Percentiles rank a stretch among this genome's conserved stretches.
These are phyloP conservation scores for Candida cerambycidarum DNA, from an alignment of 805 yeast species.

Conservation along the genomic window DNA sequence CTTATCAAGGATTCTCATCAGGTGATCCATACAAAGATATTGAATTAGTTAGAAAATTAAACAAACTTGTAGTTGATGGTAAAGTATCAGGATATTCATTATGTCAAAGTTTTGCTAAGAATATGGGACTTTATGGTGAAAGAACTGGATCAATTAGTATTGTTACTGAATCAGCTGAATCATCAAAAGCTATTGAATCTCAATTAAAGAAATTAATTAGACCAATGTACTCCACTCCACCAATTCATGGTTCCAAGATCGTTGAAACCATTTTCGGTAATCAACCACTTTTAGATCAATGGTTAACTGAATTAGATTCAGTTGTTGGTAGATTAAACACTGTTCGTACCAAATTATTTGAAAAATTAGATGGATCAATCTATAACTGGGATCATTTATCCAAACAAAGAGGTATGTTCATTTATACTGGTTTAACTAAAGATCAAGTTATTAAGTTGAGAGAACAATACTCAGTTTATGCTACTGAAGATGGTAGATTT, in stretches of 20 bases:
- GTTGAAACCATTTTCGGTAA: constrained; percentile 74
- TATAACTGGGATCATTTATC: constrained; percentile 84
- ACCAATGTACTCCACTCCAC: constrained; percentile 90
- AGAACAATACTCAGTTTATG: constrained; percentile 72
- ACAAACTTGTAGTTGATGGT: constrained; percentile 49
- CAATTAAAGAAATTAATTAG: constrained; percentile 83
- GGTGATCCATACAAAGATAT: constrained; percentile 77
- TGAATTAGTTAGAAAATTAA: constrained; percentile 45
- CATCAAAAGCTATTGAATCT: constrained; percentile 59
- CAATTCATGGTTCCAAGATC: constrained; percentile 89
- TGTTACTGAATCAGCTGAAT: constrained; percentile 55
- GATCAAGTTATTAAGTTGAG: constrained; percentile 73
- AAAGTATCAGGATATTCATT: constrained; percentile 53
- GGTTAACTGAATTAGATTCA: constrained; percentile 76
- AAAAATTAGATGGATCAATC: constrained; percentile 58
- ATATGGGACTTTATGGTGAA: constrained; percentile 51
- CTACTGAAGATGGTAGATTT: constrained; percentile 89
- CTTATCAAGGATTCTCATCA: constrained; percentile 93
- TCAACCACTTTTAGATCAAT: constrained; percentile 55
- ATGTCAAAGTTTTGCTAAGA: constrained; percentile 48
- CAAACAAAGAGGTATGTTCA: constrained; percentile 95
- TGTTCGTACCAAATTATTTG: constrained; percentile 66
- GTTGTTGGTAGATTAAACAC: constrained; percentile 78
- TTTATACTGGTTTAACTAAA: constrained; percentile 77
- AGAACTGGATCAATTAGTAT: constrained; percentile 77